Evolutionary conservation across 495 filamentous ascomycete species (phyloP).

Genomic region (Penicillium paradoxum): DNA sequence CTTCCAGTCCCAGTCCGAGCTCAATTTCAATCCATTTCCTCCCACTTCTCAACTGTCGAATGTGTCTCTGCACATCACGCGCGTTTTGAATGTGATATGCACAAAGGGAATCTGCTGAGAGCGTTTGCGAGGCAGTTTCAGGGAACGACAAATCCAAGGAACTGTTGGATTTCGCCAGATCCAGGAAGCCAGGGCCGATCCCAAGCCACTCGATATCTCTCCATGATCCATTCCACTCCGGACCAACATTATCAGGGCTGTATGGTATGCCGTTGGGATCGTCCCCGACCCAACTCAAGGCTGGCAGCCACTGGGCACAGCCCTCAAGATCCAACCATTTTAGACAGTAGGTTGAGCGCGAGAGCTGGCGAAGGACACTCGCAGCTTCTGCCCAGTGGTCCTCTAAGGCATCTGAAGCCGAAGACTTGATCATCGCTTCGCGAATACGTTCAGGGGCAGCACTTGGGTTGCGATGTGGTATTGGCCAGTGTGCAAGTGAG

Average conservation of each 20-base stretch:
- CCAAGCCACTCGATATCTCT: conserved; percentile 44
- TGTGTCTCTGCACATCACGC: conserved; percentile 20
- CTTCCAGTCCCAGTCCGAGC: conserved; percentile 24
- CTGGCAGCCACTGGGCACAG: conserved; percentile 64
- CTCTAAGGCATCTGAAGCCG: conserved; percentile 38
- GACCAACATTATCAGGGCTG: conserved; percentile 23
- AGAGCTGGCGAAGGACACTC: conserved; percentile 62
- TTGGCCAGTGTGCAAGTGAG: conserved; percentile 75
- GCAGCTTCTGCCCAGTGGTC: conserved; percentile 68
- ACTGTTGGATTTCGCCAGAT: conserved; percentile 2
- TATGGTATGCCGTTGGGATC: conserved; percentile 27
- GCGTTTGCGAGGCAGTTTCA: neutral
- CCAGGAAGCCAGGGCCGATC: conserved; percentile 46
- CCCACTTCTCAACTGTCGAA: conserved; percentile 26
- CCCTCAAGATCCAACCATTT: conserved; percentile 79
- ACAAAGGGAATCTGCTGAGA: neutral
- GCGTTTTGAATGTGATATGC: conserved; percentile 22
- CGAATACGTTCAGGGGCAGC: conserved; percentile 41
- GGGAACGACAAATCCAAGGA: neutral
- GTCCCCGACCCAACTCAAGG: conserved; percentile 47
- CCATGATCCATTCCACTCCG: conserved; percentile 51
- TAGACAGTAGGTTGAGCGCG: conserved; percentile 60
- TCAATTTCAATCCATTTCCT: conserved; percentile 36
- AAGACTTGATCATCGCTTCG: conserved; percentile 33
- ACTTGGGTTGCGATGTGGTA: conserved; percentile 63